Base-by-base conservation (phyloP, 345 rosid genomes). In the Lepidium aucheri region DNA sequence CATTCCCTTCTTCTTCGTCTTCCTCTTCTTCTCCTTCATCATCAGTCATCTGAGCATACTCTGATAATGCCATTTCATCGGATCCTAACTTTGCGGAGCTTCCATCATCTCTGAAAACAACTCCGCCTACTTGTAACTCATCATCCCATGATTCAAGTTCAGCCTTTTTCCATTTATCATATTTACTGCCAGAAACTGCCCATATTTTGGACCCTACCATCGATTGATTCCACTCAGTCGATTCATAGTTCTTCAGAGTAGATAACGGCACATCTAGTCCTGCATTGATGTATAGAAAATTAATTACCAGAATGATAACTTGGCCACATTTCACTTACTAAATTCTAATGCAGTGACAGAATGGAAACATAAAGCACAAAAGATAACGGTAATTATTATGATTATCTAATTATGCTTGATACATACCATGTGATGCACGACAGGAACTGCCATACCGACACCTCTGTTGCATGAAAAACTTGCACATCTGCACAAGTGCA, bases 141-240 rank as follows among this genome's bases (percentile, higher is more conserved):
- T 85, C 82, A 74, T 94, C 87, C 99, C 96, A 94, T 46, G 95
- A 86, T 74, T 83, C 90, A 66, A 93, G 96, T 69, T 94, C 97
- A 63, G 95, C 97, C 76, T 82, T 69, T 80, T 82, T 85, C 96
- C 96, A 94, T 45, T 85, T 63, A 46, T 89, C 82, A 20, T 41
- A 65, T 53, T 76, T 79, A 65, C 77, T 38, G 58, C 86, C 94
- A 30, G 90, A 66, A 55, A 70, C 66, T 56, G 98, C 98, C 90
- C 80, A 88, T 61, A 93, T 74, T n/a, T 72, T 80, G 69, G 99
- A 83, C 7, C 97, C 99, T 58, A 86, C 97, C 77, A 85, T 61
- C 3, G 92, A 86, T 56, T 82, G 83, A 71, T 80, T 87, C 95
- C 95, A 88, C 44, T 58, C 26, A 62, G 86, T 80, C 58, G 87